These are phyloP conservation scores for Circinella umbellata DNA, from an alignment of 371 early-diverging fungal species.

Conservation along the genomic window DNA sequence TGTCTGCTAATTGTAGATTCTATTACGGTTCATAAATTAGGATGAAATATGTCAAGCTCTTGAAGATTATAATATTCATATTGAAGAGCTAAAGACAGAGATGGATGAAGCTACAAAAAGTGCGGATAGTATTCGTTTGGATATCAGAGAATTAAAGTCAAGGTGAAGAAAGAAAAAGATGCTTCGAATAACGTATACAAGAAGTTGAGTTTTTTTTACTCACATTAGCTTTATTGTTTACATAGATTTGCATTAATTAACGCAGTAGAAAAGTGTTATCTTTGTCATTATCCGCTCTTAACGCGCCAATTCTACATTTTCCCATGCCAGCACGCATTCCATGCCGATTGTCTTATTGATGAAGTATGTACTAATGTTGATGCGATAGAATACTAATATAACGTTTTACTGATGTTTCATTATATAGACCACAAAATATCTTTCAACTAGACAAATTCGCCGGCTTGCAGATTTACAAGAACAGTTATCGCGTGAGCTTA, in stretches of 20 bases:
- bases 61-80: conserved; percentile 83
- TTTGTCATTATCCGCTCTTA: conserved; percentile 79
- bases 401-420: not conserved
- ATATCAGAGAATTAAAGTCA: conserved; percentile 77
- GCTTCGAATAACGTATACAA: not conserved
- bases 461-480: conserved; percentile 58
- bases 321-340: conserved; percentile 95
- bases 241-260: conserved; percentile 78
- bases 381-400: not conserved
- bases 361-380: conserved; percentile 41
- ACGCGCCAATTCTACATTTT: conserved; percentile 91
- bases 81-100: conserved; percentile 79
- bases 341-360: conserved; percentile 84
- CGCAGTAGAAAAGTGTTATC: conserved; percentile 80
- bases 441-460: conserved; percentile 41
- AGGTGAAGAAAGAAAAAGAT: conserved; percentile 35
- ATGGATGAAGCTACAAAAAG: conserved; percentile 91
- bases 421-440: conserved; percentile 35
- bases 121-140: conserved; percentile 83
- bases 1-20: no score
- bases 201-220: no score
- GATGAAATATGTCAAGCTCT: conserved; percentile 85
- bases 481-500: conserved; percentile 53
- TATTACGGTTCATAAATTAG: conserved; percentile 16
- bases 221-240: not conserved